Base-by-base conservation (phyloP, 2,329 filamentous ascomycete species). In the Aspergillus piperis region DNA sequence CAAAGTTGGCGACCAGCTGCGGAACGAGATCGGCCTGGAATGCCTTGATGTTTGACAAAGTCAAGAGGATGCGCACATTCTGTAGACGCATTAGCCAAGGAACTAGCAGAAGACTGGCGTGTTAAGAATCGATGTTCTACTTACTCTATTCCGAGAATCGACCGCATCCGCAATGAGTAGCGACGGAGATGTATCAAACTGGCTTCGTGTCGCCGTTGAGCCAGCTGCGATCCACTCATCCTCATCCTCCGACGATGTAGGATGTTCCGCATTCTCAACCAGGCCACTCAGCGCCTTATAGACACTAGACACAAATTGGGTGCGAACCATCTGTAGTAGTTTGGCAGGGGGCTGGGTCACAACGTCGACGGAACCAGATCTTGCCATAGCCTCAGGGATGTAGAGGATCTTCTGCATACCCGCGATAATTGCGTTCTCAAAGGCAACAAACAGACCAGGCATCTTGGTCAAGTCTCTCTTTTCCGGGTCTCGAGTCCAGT, bases 401-500 rank as follows among this genome's bases (percentile, higher is more conserved):
- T 97, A 99, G 27, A 97, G 82, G 57, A 98, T 96, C 79, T 94
- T 96, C 76, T 99, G 95, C 87, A 98, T 90, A 57, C 93, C 92
- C 1, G 83, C 83, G 19, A 99, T 81, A 11, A 99, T 82, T 6
- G 90, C 86, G 57, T 88, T 90, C 71, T 98, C 93, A 71, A 96
- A 96, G 0, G 90, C 86, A 15, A 91, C 83, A 75, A 99, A 97
- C 57, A 89, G 88, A 2, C 87, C 84, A 0, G 96, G 95, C 89
- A 99, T 94, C 64, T 90, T 90, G 0, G 96, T 99, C 50, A 97
- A 84, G 70, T 97, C 93, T 58, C 89, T 88, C 57, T 89, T 85
- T 61, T 97, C 93, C 0, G 87, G 82, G 23, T 91, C 88, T 25
- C 92, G 86, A 60, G 90, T 90, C 96, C 96, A 99, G 72, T 96